A percentile compares a stretch with the other conserved stretches of the same genome.
Evolutionary conservation across 2,329 filamentous ascomycete species (phyloP).

Genomic region (Fusarium praegraminearum): DNA sequence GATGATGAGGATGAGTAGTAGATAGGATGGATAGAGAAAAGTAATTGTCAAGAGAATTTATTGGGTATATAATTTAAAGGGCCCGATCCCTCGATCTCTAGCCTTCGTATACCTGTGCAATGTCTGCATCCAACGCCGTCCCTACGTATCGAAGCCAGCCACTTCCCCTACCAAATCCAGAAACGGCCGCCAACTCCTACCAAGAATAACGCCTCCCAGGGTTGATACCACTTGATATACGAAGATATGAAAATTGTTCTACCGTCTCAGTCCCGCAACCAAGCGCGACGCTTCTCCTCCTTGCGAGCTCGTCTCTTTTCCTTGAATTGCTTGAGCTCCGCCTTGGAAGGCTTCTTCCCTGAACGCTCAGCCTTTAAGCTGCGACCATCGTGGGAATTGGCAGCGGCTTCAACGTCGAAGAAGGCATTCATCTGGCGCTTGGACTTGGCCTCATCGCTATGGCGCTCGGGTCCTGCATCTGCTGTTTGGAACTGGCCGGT

Average conservation of each 20-base stretch:
- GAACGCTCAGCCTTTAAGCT: constrained; percentile 92
- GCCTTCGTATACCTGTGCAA: constrained; percentile 31
- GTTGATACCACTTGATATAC: constrained; percentile 18
- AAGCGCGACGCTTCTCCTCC: constrained; percentile 92
- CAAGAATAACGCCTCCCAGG: constrained; percentile 32
- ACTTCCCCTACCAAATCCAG: constrained; percentile 23
- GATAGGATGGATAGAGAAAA: constrained; percentile 8
- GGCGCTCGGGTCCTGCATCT: constrained; percentile 76
- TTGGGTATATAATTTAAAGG: constrained; percentile 38
- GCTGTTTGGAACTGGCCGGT: constrained; percentile 84
- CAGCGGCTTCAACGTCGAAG: constrained; percentile 95
- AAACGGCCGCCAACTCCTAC: constrained; percentile 37
- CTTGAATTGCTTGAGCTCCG: constrained; percentile 90
- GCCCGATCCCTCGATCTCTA: constrained; percentile 36
- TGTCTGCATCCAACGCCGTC: constrained; percentile 37
- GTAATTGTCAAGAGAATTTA: constrained; percentile 22
- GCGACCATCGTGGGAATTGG: constrained; percentile 88
- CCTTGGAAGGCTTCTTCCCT: constrained; percentile 84
- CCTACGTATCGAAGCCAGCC: constrained; percentile 3
- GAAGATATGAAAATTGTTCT: background rate
- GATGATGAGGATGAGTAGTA: constrained; percentile 55
- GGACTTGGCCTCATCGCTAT: constrained; percentile 89
- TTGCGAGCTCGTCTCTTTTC: constrained; percentile 90
- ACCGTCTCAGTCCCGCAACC: constrained; percentile 82
- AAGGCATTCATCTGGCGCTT: constrained; percentile 90